phyloP scores from a whole-genome alignment of 495 filamentous ascomycete species.

The Aspergillus biplanus region DNA sequence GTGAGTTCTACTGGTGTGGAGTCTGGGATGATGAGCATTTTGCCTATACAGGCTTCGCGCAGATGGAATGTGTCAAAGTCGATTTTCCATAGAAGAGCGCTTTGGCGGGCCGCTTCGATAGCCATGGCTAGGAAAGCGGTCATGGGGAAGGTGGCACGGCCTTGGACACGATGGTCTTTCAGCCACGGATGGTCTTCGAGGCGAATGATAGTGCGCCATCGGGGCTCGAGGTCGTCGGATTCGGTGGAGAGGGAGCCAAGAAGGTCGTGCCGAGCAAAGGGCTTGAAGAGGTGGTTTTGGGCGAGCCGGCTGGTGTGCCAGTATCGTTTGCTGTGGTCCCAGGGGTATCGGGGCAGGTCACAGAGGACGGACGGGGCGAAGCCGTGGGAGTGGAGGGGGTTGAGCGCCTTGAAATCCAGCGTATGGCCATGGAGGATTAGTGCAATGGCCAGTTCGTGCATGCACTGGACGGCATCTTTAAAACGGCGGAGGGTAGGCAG shows the following conservation, averaged over 20 bases:
- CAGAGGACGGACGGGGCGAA: background rate
- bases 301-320: background rate
- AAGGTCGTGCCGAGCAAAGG: slow-evolving; percentile 4
- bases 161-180: slow-evolving; percentile 32
- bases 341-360: slow-evolving; percentile 15
- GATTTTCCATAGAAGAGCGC: slow-evolving; percentile 25
- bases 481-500: background rate
- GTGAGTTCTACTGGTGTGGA: background rate
- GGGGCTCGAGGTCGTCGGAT: background rate
- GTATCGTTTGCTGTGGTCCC: slow-evolving; percentile 9
- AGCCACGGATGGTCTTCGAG: slow-evolving; percentile 33
- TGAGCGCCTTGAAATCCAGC: background rate
- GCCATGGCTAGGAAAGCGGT: slow-evolving; percentile 60
- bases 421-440: background rate
- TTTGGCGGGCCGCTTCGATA: slow-evolving; percentile 49
- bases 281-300: slow-evolving; percentile 24
- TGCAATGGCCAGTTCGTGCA: background rate
- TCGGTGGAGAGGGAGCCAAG: background rate
- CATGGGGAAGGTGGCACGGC: slow-evolving; percentile 52
- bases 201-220: slow-evolving; percentile 6
- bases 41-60: slow-evolving; percentile 38
- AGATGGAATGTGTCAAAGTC: slow-evolving; percentile 18
- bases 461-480: background rate
- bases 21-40: slow-evolving; percentile 28
- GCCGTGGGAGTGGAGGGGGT: background rate